A percentile compares a stretch with the other conserved stretches of the same genome.
These are phyloP conservation scores for Wickerhamomyces queroliae DNA, from an alignment of 805 yeast species.

Conservation along the genomic window DNA sequence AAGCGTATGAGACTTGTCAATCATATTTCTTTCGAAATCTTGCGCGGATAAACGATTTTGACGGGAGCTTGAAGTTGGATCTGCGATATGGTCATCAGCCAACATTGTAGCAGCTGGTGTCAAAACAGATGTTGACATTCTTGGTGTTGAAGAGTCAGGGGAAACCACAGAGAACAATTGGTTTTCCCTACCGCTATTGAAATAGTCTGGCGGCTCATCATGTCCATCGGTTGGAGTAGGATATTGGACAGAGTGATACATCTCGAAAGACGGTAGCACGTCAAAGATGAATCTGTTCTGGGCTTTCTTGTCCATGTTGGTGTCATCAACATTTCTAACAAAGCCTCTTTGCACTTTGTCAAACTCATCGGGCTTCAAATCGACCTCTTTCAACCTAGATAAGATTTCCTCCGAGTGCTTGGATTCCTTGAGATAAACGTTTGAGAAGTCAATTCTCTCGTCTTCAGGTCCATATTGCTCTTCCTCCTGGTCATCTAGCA, in stretches of 20 bases:
- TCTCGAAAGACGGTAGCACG: conserved; percentile 62
- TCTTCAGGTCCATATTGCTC: background rate
- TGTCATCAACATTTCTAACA: background rate
- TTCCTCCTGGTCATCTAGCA: background rate
- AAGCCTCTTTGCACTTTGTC: background rate
- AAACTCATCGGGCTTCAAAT: background rate
- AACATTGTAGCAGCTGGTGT: background rate
- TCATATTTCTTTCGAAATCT: conserved; percentile 36
- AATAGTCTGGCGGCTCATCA: conserved; percentile 30
- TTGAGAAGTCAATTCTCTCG: background rate
- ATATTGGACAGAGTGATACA: conserved; percentile 45
- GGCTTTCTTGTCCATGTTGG: conserved; percentile 5
- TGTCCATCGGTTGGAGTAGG: conserved; percentile 31
- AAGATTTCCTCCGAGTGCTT: background rate
- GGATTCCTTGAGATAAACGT: background rate
- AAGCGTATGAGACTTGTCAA: conserved; percentile 46
- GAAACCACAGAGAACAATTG: background rate
- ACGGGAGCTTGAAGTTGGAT: background rate
- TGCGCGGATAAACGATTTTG: background rate
- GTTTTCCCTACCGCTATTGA: conserved; percentile 13
- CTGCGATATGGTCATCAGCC: background rate
- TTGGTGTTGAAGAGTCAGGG: background rate
- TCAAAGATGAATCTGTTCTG: conserved; percentile 31
- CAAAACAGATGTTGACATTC: background rate
- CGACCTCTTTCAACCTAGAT: background rate